Conservation (phyloP, 306 rosid species). For the Mucuna pruriens region DNA sequence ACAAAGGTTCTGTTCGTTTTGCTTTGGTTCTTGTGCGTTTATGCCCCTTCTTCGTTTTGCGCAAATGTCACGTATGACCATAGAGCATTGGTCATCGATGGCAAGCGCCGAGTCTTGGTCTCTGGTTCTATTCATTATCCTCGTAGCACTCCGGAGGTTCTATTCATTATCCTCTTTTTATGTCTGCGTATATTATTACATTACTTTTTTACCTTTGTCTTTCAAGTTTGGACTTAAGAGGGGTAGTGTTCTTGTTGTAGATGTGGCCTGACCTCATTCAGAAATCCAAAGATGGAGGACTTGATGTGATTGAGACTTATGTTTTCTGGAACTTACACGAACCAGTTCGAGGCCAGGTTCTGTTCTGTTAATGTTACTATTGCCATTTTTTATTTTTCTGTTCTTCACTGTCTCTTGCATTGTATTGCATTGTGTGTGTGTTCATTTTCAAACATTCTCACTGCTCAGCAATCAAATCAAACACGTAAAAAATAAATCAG, state of each 20-base stretch:
- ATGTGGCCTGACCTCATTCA: conserved; percentile 97
- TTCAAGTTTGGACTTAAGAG: conserved; percentile 13
- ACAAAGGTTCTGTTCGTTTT: conserved; percentile 35
- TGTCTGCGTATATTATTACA: neutral
- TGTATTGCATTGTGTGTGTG: conserved; percentile 9
- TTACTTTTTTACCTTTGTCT: neutral
- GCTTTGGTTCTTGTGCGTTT: conserved; percentile 46
- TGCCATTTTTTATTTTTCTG: neutral
- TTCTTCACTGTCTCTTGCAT: neutral
- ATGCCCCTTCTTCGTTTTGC: conserved; percentile 48
- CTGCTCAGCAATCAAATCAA: too few relatives aligned
- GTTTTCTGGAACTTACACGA: conserved; percentile 94
- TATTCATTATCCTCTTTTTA: neutral
- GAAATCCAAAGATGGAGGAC: conserved; percentile 92
- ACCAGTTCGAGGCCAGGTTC: conserved; percentile 81
- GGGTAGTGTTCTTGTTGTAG: conserved; percentile 47
- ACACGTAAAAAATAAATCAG: neutral
- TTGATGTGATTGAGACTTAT: conserved; percentile 93
- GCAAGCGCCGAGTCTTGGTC: conserved; percentile 72
- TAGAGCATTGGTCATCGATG: conserved; percentile 83
- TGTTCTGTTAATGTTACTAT: neutral
- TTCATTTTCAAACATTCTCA: conserved; percentile 22
- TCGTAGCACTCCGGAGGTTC: conserved; percentile 90
- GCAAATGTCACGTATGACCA: conserved; percentile 80
- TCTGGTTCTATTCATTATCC: conserved; percentile 98